phyloP scores from a whole-genome alignment of 768 basidiomycete species.

The Pulveroboletus sp. region DNA sequence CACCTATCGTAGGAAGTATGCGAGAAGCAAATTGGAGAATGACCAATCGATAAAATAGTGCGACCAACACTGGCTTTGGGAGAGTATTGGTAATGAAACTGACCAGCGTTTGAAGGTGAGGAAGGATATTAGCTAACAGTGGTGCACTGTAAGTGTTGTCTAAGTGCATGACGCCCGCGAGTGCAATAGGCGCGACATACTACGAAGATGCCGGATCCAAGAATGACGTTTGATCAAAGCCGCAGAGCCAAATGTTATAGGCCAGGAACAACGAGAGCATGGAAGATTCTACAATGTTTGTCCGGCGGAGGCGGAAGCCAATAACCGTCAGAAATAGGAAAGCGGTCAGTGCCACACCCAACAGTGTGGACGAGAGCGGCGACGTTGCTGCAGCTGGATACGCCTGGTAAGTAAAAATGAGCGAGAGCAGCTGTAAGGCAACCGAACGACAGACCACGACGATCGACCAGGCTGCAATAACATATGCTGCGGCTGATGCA shows the following conservation, averaged over 20 bases:
- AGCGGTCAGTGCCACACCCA: conserved; percentile 84
- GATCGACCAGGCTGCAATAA: conserved; percentile 83
- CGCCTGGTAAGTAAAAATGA: conserved; percentile 40
- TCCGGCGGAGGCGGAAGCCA: conserved; percentile 82
- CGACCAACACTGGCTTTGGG: conserved; percentile 78
- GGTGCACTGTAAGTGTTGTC: conserved; percentile 49
- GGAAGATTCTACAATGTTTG: conserved; percentile 90
- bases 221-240: conserved; percentile 69
- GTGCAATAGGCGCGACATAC: conserved; percentile 39
- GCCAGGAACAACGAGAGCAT: conserved; percentile 84
- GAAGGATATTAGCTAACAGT: conserved; percentile 71
- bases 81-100: conserved; percentile 83
- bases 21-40: conserved; percentile 79
- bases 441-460: conserved; percentile 52
- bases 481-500: conserved; percentile 73
- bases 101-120: conserved; percentile 71
- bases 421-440: conserved; percentile 1
- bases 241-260: conserved; percentile 88
- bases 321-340: conserved; percentile 89
- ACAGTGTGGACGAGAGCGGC: conserved; percentile 81
- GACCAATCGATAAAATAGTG: conserved; percentile 73
- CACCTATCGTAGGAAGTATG: conserved; percentile 80
- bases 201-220: conserved; percentile 73
- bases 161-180: conserved; percentile 6
- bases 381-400: conserved; percentile 81